Conservation (phyloP, 768 basidiomycete species). For the Mycena capillaripes region DNA sequence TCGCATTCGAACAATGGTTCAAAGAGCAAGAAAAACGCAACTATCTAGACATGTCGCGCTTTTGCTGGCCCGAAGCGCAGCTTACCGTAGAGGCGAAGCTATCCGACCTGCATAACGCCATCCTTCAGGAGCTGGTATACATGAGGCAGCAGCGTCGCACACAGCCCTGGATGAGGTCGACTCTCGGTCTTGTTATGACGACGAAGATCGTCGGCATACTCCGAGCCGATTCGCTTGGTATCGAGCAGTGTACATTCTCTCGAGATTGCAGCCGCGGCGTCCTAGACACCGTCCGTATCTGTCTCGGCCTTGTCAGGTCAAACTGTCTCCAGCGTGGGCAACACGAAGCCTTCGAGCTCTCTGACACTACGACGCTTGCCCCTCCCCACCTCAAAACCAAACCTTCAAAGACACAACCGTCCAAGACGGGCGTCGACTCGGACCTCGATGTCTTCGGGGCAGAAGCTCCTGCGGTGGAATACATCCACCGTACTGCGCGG, state of each 20-base stretch:
- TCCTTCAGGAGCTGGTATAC: conserved; percentile 13
- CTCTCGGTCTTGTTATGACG: conserved; percentile 14
- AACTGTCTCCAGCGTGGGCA: conserved; percentile 25
- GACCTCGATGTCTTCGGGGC: conserved; percentile 7
- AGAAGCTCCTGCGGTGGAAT: conserved; percentile 12
- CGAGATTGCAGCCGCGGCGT: conserved; percentile 22
- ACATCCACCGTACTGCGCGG: conserved; percentile 21
- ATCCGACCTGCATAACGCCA: background rate
- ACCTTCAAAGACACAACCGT: background rate
- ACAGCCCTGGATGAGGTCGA: conserved; percentile 27
- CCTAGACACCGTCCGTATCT: conserved; percentile 17
- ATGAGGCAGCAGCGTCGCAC: conserved; percentile 29
- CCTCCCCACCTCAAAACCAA: conserved; percentile 13
- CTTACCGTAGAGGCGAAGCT: conserved; percentile 8
- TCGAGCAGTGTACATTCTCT: conserved; percentile 18
- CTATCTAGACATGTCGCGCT: conserved; percentile 14
- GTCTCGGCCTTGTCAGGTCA: conserved; percentile 13
- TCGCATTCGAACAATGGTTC: conserved; percentile 1
- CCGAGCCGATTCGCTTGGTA: conserved; percentile 23
- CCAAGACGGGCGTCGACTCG: background rate
- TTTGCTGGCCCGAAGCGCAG: conserved; percentile 19
- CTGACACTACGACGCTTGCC: background rate
- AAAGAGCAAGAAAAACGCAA: background rate
- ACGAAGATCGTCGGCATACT: conserved; percentile 12
- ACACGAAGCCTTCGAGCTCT: conserved; percentile 20